Evolutionary conservation across 202 grass and related monocot species (phyloP), one percentile per base, ranked within the genome.

Genomic region (Carex arenaria): DNA sequence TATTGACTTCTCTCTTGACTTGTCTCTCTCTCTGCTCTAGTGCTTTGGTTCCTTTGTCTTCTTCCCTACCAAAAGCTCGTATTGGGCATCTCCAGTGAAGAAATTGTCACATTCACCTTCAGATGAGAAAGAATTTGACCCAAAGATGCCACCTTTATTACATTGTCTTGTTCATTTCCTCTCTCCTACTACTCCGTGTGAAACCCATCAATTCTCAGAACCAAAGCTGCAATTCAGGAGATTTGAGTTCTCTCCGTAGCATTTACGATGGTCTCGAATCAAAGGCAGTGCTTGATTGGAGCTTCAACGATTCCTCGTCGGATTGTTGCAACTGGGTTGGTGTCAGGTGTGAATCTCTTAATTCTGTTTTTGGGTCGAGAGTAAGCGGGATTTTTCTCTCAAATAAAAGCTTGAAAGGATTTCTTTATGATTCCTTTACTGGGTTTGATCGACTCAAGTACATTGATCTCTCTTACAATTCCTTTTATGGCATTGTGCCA

Each of bases 281-380:
- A 15, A 88, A 82, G 53, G 68, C 30, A 69, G 64, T 86, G 6
- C 61, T 62, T 84, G 92, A 87, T 6, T 98, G 92, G 95, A 82
- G 57, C 11, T 6, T 57, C 42, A 70, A 31, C 32, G 82, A 5
- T 34, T 87, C 77, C 80, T 74, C 79, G 7, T 83, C 87, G 23
- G 11, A 80, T 77, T 98, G 95, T 88, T 98, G 95, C 45, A 78
- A 82, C 2, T 98, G 95, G 95, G 42, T 74, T 15, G 95, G 95
- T 67, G 88, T 98, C 5, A 32, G 78, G 61, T 98, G 95, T 64
- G 64, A 75, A 34, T 26, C 15, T 65, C 23, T 77, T 6, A 57
- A 15, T 57, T 34, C 52, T 77, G 32, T 34, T 34, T 34, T 3
- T 34, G 32, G 32, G 32, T 34, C 32, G 32, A 86, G 86, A 65